Base-by-base conservation (phyloP, 164 flowering plant species). In the Echeveria elegans region DNA sequence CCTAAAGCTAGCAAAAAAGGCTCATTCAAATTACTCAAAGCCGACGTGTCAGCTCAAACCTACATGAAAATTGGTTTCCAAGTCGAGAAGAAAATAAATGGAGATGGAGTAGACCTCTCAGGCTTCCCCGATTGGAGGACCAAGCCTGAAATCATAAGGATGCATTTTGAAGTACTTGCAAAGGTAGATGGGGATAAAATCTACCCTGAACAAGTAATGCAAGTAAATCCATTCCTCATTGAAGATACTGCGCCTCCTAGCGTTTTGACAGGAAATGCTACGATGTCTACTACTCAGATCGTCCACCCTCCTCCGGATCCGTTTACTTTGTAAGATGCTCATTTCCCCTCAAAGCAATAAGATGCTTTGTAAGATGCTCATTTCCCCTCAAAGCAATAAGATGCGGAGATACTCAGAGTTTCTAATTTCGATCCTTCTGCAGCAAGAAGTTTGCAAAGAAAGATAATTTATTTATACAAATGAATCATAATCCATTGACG, bases 141-240 rank as follows among this genome's bases (percentile, higher is more conserved):
- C 2, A 89, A 82, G 73, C 97, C 99, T 0, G 83, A 83, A 74
- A 67, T 63, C 0, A 72, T 83, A 72, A 83, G 73, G 76, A 81
- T 89, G 92, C 87, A 88, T 58, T 94, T 92, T 73, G 99, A 92
- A 78, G 99, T 89, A 8, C 77, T 92, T 72, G 97, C 83, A 2
- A 91, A 87, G 82, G 84, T 94, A 5, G 99, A 91, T 1, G 97
- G 96, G 6, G 77, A 86, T 52, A 89, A 79, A 73, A 74, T 94
- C 38, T 75, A 85, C 11, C 87, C 97, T 1, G 97, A 94, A 85
- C 83, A 72, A 67, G 78, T 94, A 37, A 53, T 78, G 71, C 92
- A 77, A 73, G 90, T 94, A 7, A 64, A 85, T 21, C 92, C 99
- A 6, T 68, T 86, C 14, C 18, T 61, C 11, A 40, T 79, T n/a